These are phyloP conservation scores for Globisporangium carolinianum DNA, from an alignment of 352 stramenopile species.

Conservation along the genomic window DNA sequence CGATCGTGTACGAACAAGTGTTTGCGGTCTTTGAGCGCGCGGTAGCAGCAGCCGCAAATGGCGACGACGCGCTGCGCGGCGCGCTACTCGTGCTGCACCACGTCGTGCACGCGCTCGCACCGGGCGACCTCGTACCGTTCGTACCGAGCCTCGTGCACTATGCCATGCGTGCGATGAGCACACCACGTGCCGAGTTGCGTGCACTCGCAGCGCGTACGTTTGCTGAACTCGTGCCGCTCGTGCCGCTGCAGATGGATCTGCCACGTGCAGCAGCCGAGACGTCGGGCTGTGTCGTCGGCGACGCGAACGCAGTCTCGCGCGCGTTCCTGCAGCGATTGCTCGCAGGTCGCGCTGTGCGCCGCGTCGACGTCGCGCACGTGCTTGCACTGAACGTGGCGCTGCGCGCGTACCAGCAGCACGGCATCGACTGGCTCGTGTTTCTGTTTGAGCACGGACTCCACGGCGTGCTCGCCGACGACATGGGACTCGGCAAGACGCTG, in stretches of 20 bases:
- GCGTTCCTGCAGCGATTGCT: constrained; percentile 59
- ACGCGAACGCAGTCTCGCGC: constrained; percentile 52
- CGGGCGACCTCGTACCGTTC: constrained; percentile 32
- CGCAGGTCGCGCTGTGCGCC: constrained; percentile 46
- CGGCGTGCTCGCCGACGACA: constrained; percentile 82
- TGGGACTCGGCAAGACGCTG: constrained; percentile 94
- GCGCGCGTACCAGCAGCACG: constrained; percentile 73
- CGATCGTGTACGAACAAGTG: constrained; percentile 39
- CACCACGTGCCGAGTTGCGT: constrained; percentile 29
- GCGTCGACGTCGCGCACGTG: constrained; percentile 22
- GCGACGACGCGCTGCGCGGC: constrained; percentile 15
- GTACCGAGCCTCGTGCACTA: constrained; percentile 66
- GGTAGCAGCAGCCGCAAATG: too few relatives aligned
- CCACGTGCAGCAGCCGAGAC: not conserved
- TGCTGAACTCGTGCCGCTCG: constrained; percentile 56
- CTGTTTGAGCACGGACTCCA: constrained; percentile 66
- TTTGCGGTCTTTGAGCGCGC: constrained; percentile 17
- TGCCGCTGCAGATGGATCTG: constrained; percentile 75
- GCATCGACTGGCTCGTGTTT: constrained; percentile 73
- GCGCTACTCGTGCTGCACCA: constrained; percentile 55
- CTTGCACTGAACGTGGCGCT: constrained; percentile 26
- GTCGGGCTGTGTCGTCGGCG: constrained; percentile 12
- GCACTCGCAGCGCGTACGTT: constrained; percentile 53
- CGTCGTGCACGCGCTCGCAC: constrained; percentile 27
- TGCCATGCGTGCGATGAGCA: constrained; percentile 61